Base-by-base conservation (phyloP, 805 yeast genomes). In the Myxozyma geophila region DNA sequence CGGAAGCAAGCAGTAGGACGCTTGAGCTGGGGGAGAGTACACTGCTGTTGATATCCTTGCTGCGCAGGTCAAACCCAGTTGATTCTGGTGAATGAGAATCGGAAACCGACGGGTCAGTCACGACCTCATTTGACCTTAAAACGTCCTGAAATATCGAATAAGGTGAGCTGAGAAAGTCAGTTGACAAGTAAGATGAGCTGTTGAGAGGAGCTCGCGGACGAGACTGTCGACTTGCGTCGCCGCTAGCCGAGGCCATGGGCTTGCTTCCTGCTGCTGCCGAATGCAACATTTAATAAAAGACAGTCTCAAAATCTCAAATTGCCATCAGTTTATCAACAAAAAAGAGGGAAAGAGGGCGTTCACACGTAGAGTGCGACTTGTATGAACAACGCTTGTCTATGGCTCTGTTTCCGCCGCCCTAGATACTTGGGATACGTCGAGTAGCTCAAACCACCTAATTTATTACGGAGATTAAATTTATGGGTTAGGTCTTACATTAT, bases 1-100 rank as follows among this genome's bases (percentile, higher is more conserved):
- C 78, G 0, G 78, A 15, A 13, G 50, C 59, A 15, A n/a, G 10
- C 3, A 49, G 44, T 10, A 57, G 60, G 37, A 58, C 47, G 28
- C 19, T 50, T 7, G 51, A 50, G 23, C 60, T 44, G 39, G 40
- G 49, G 13, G 48, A 41, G 17, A 41, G 33, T 28, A 46, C 46
- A 46, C 39, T 36, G 51, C 52, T 15, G 12, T 33, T 23, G 37
- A 23, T 43, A 43, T 54, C 37, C 41, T 19, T 19, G 43, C 46
- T 36, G 40, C 57, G 17, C 37, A 23, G 36, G 33, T 33, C 44
- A 33, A 15, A 12, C 4, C n/a, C 48, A 15, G 23, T 9, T 23
- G 15, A 23, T 9, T 23, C 39, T 40, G 13, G n/a, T 15, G 48
- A 40, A 5, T 48, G 41, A 7, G 41, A 33, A 2, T 50, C 43